Evolutionary conservation across 2,329 filamentous ascomycete species (phyloP).

Genomic region (Pezicula radicicola): DNA sequence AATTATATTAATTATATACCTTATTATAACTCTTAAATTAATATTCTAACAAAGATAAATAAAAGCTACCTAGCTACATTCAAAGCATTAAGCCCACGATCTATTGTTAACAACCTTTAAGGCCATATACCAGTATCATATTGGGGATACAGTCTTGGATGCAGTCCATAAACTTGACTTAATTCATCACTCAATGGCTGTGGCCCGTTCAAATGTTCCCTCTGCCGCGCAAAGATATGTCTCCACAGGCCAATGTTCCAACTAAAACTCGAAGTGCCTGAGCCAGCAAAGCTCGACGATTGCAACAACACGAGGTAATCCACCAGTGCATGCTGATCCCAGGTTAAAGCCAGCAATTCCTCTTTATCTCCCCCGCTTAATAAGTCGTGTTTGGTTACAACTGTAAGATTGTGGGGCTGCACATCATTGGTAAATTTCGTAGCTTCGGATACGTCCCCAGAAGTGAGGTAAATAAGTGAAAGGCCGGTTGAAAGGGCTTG

Average conservation of each 20-base stretch:
- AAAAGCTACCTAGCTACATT: too few species aligned
- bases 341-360: constrained; percentile 4
- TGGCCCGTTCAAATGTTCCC: constrained; percentile 16
- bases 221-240: constrained; percentile 7
- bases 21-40: too few species aligned
- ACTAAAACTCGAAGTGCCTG: constrained; percentile 9
- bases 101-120: too few species aligned
- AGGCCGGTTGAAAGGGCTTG: neutral
- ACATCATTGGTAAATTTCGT: constrained; percentile 5
- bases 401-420: constrained; percentile 1
- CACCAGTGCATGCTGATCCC: constrained; percentile 12
- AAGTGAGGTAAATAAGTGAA: constrained; percentile 8
- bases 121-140: constrained; percentile 24
- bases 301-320: constrained; percentile 11
- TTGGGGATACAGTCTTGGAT: constrained; percentile 13
- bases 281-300: constrained; percentile 8
- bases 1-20: too few species aligned
- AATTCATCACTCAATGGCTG: constrained; percentile 21
- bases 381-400: constrained; percentile 7
- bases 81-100: too few species aligned
- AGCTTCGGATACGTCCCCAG: constrained; percentile 4
- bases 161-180: constrained; percentile 20
- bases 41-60: too few species aligned
- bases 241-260: constrained; percentile 11
- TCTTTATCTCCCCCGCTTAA: constrained; percentile 1